phyloP scores from a whole-genome alignment of 768 basidiomycete genomes.

The Sporobolomyces roseus region DNA sequence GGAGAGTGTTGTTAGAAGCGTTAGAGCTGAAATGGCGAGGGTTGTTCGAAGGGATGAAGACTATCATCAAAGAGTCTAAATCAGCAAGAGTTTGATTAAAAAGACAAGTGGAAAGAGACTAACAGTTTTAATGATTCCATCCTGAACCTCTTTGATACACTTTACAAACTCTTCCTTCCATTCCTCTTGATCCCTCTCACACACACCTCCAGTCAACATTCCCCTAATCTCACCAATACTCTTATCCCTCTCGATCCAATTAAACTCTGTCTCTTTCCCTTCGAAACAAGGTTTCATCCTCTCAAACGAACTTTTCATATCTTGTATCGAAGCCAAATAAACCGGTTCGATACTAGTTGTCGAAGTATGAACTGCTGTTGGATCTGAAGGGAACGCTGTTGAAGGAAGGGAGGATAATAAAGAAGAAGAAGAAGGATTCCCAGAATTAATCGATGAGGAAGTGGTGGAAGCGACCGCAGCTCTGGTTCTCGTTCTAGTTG shows the following conservation, averaged over 20 bases:
- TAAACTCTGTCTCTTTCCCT: constrained; percentile 97
- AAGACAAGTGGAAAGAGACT: constrained; percentile 45
- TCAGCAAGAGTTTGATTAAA: constrained; percentile 4
- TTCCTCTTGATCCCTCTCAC: constrained; percentile 60
- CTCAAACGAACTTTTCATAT: constrained; percentile 79
- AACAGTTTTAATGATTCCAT: constrained; percentile 79
- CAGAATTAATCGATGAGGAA: not conserved
- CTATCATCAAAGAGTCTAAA: constrained; percentile 47
- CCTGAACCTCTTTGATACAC: constrained; percentile 72
- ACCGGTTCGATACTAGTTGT: constrained; percentile 18
- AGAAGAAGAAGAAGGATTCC: constrained; percentile 9
- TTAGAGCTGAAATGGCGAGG: constrained; percentile 71
- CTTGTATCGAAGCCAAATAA: constrained; percentile 71
- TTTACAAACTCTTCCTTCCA: constrained; percentile 70
- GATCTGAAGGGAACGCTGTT: constrained; percentile 30
- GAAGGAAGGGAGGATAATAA: constrained; percentile 24
- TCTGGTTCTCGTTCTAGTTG: constrained; percentile 12
- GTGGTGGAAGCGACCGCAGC: constrained; percentile 1
- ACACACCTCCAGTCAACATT: constrained; percentile 56
- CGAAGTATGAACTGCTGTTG: constrained; percentile 7
- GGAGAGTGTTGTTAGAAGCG: constrained; percentile 71
- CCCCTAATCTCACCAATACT: constrained; percentile 28
- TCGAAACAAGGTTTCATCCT: constrained; percentile 72
- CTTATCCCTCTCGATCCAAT: constrained; percentile 78
- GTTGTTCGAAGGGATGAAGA: constrained; percentile 84